phyloP scores from a whole-genome alignment of 106 monocot species.

The Dioscorea alata region DNA sequence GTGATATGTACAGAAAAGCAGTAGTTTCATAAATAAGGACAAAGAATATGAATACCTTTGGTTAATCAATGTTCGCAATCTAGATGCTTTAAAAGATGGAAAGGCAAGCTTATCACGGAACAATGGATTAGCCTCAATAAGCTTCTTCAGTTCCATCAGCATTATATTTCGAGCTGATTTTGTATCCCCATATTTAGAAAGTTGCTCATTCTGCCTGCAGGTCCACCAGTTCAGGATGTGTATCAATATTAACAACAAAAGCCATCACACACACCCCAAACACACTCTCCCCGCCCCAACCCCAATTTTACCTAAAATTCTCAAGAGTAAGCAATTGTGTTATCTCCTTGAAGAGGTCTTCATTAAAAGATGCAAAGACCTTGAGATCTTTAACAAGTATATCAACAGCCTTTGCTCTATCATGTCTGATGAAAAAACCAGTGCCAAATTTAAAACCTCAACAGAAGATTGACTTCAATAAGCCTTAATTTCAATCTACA shows the following conservation, averaged over 20 bases:
- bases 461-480: not conserved
- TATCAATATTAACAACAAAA: too few relatives aligned
- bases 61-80: constrained; percentile 89
- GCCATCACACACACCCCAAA: too few relatives aligned
- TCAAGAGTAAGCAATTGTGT: constrained; percentile 88
- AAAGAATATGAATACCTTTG: constrained; percentile 51
- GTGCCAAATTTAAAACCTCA: not conserved
- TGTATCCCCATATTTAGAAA: constrained; percentile 94
- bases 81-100: constrained; percentile 87
- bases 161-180: constrained; percentile 90
- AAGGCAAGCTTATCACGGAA: constrained; percentile 83
- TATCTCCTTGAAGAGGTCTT: constrained; percentile 95
- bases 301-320: constrained; percentile 63
- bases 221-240: not conserved
- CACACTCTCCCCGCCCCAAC: too few relatives aligned
- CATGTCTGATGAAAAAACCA: constrained; percentile 40
- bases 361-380: constrained; percentile 89
- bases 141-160: constrained; percentile 84
- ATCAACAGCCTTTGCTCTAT: constrained; percentile 87
- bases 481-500: not conserved
- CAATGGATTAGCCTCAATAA: constrained; percentile 83
- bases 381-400: constrained; percentile 95
- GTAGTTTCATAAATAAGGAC: not conserved
- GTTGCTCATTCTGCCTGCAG: constrained; percentile 90
- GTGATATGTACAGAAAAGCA: too few relatives aligned